Evolutionary conservation across 2,329 filamentous ascomycete species (phyloP).

Genomic region (Neospermospora avenae): DNA sequence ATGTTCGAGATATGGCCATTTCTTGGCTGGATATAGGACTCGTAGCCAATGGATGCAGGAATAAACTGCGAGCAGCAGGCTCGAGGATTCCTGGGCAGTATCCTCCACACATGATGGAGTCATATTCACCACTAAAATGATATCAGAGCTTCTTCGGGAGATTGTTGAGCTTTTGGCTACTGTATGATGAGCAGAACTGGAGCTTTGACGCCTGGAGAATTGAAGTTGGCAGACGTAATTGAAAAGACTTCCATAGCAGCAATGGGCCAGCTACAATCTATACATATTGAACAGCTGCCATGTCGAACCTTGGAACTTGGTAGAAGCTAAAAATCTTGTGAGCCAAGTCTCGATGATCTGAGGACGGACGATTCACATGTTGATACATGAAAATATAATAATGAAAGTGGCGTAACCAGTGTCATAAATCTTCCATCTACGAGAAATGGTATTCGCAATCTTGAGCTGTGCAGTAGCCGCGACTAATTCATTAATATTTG

Average conservation of each 20-base stretch:
- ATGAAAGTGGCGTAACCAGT: not conserved
- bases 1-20: slow-evolving; percentile 30
- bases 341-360: not conserved
- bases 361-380: not conserved
- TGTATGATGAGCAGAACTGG: not conserved
- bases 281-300: not conserved
- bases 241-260: not conserved
- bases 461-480: not conserved
- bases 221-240: not conserved
- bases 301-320: not conserved
- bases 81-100: slow-evolving; percentile 27
- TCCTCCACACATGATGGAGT: slow-evolving; percentile 26
- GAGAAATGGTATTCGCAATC: not conserved
- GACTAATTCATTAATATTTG: not conserved
- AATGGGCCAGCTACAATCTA: not conserved
- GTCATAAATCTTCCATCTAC: not conserved
- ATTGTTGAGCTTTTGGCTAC: not conserved
- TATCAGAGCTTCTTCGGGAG: not conserved
- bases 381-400: not conserved
- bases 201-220: not conserved
- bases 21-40: slow-evolving; percentile 23
- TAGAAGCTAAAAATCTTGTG: not conserved
- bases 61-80: slow-evolving; percentile 21
- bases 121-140: slow-evolving; percentile 24
- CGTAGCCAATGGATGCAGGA: slow-evolving; percentile 10